Evolutionary conservation across 1,284 basidiomycete species (phyloP).

Genomic region (Apiotrichum porosum): DNA sequence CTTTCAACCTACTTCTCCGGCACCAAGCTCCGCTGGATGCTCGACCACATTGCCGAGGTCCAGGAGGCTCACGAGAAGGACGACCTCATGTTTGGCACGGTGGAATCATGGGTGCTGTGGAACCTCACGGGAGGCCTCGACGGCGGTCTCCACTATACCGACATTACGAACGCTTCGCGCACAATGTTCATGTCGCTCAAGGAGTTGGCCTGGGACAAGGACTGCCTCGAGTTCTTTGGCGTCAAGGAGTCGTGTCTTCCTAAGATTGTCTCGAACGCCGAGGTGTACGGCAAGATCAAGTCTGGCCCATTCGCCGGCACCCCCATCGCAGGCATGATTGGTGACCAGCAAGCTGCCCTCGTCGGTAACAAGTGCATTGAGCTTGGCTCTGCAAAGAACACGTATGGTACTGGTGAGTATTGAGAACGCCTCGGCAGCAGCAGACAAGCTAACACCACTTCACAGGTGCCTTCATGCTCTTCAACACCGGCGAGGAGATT

Average conservation of each 20-base stretch:
- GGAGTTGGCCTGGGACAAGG: constrained; percentile 76
- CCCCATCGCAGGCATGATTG: constrained; percentile 84
- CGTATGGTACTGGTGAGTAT: constrained; percentile 84
- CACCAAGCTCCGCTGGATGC: constrained; percentile 95
- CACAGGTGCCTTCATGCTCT: constrained; percentile 93
- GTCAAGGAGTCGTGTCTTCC: constrained; percentile 75
- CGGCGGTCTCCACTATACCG: constrained; percentile 74
- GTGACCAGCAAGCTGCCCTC: constrained; percentile 94
- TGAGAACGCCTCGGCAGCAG: too few species aligned
- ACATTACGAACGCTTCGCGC: constrained; percentile 95
- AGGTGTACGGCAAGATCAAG: constrained; percentile 78
- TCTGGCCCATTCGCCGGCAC: constrained; percentile 65
- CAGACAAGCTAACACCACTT: too few species aligned
- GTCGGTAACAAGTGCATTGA: constrained; percentile 91
- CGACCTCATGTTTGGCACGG: constrained; percentile 84
- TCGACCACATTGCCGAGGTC: constrained; percentile 80
- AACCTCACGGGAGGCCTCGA: constrained; percentile 74
- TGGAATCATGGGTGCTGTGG: constrained; percentile 81
- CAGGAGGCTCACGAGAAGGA: constrained; percentile 73
- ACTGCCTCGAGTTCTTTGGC: constrained; percentile 82
- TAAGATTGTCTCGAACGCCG: constrained; percentile 81
- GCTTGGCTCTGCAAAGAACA: constrained; percentile 85
- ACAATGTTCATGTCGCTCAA: constrained; percentile 85
- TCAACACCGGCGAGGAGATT: constrained; percentile 79
- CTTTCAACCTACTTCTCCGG: constrained; percentile 96